Base-by-base conservation (phyloP, 345 rosid genomes). In the Passiflora organensis region DNA sequence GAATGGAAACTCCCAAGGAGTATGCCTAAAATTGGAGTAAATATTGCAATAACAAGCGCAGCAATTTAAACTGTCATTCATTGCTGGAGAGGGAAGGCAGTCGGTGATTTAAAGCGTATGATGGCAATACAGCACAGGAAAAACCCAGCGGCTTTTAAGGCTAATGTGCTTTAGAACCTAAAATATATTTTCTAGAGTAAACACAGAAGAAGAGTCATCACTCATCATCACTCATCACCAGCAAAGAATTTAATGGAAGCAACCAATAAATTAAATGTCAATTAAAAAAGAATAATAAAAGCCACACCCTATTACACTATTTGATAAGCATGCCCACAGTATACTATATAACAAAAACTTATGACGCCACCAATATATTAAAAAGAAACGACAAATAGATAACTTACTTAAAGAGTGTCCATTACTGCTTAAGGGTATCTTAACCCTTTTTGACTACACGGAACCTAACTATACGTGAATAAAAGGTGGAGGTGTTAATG, bases 261-360 rank as follows among this genome's bases (percentile, higher is more conserved):
- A 73, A 72, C 74, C 79, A 75, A 82, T 58, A 69, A 72, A 80
- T 80, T 84, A 66, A 85, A 75, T 81, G 66, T 73, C 87, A 76
- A 76, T 82, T 76, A 75, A 80, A 71, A 71, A 51, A 65, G 25
- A 66, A 68, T 44, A 32, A 47, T 28, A 61, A 68, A 80, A 62
- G 66, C 62, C 65, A 60, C 62, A 50, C 43, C 45, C 43, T 23
- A 60, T 60, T 59, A n/a, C n/a, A n/a, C n/a, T n/a, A n/a, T n/a
- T n/a, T n/a, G n/a, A n/a, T 70, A 48, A 57, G 63, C 54, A 23
- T 13, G 53, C 60, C 66, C 68, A 50, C 58, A 49, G 59, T 56
- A 48, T 46, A n/a, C 51, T 11, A 23, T 11, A 16, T 19, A 28
- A 12, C 41, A 69, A n/a, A n/a, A n/a, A 49, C 55, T 59, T 41